Evolutionary conservation across 192 early-diverging fungal genomes (phyloP), one percentile per base, ranked within the genome.

Genomic region (Phycomyces blakesleeanus): DNA sequence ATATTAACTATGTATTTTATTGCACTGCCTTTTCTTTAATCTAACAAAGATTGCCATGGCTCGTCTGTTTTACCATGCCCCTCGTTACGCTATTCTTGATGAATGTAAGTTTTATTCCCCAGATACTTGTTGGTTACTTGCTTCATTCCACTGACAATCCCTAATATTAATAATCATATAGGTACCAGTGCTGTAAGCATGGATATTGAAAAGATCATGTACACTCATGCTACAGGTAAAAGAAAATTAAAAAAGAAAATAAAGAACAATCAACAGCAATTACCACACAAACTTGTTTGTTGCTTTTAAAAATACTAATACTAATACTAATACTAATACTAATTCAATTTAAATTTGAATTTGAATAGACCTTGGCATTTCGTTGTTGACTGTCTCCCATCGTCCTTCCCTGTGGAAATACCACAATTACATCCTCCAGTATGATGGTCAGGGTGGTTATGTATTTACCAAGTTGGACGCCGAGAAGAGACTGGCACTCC

Each of bases 401-500:
- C 89, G 97, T 20, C 91, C 93, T 41, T 91, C 91, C 34, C 77
- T 99, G 51, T 98, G 93, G 92, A 89, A 96, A 74, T 96, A 99
- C 79, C 97, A 99, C 80, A 95, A 93, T 76, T 79, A 83, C 68
- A 90, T 97, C 55, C 75, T 95, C 63, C 87, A 93, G 82, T 98
- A 94, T 75, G 95, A 98, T 73, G 97, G 95, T 10, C 89, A 94
- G 78, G 95, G 97, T 12, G 95, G 94, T 14, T 96, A 97, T 73
- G 87, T 93, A 26, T 98, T 98, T 62, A 90, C 90, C 5, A 83
- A 89, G 73, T 76, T 97, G 53, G 90, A 97, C 67, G 92, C 93
- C 4, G 87, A 92, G 74, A 82, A 89, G 68, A 78, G 93, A 34
- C 76, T 97, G 40, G 88, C 87, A 41, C 78, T 97, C 50, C 92